Base-by-base conservation (phyloP, 2,329 filamentous ascomycete species). In the Fusarium poae region DNA sequence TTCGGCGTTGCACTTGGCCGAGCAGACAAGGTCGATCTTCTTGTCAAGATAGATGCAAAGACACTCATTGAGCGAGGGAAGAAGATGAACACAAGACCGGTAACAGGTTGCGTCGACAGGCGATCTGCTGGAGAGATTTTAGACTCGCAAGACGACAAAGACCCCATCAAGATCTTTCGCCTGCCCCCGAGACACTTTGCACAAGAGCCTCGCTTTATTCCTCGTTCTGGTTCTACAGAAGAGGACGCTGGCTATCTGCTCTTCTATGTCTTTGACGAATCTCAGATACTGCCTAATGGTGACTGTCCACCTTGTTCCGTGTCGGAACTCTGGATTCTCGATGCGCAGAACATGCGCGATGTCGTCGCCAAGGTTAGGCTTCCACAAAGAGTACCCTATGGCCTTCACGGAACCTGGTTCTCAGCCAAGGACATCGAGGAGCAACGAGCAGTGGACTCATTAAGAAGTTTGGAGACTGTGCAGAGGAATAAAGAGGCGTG, bases 221-320 rank as follows among this genome's bases (percentile, higher is more conserved):
- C 88, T 5, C 78, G 84, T 2, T 44, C 68, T 2, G 68, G 77
- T 13, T 76, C 79, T 0, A 60, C 44, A 1, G 74, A 70, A 1
- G 91, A 92, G 74, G 89, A 92, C 68, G 88, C 90, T 66, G 90
- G 91, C 0, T 92, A 85, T 78, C 79, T 92, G 1, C 78, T 92
- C 6, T 89, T 87, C 45, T 92, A 91, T 67, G 89, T 90, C 2
- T 92, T 92, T 65, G 88, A 92, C 65, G 90, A 92, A 70, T 81
- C 82, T 2, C 89, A 92, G 73, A 79, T 92, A 0, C 82, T 88
- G n/a, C 73, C 77, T 2, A 57, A 77, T 0, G 86, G 84, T 0
- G 78, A 83, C 39, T 86, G 84, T 53, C 71, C 59, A 1, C 76
- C 80, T 0, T 76, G 77, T 2, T 81, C 86, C 0, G 80, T 74